Base-by-base conservation (phyloP, 371 early-diverging fungal species). In the Circinella umbellata region DNA sequence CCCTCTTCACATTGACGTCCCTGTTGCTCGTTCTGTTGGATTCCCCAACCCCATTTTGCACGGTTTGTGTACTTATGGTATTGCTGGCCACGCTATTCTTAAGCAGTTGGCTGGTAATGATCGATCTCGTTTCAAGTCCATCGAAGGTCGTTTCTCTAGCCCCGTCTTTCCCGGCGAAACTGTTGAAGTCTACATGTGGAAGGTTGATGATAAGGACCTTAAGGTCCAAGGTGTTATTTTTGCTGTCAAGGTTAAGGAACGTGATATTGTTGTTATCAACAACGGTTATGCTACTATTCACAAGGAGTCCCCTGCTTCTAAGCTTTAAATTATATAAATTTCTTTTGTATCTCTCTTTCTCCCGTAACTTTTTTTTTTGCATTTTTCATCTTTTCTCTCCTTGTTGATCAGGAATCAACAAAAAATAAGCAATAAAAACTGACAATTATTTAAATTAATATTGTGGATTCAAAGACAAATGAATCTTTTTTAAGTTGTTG, bases 101-200 rank as follows among this genome's bases (percentile, higher is more conserved):
- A 88, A 88, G 74, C 73, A 78, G 17, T 73, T 87, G 49, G 92
- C 78, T 9, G 72, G 69, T 34, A 89, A 88, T 69, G 85, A 90
- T 49, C 81, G 85, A 38, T 64, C 68, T 13, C 81, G 86, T 13
- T 87, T 93, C 77, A 86, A 86, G 74, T 84, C 84, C 67, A 90
- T 92, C 70, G 81, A 83, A 18, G 92, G 84, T 4, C 78, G 92
- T 37, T 93, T 92, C 73, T 87, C 91, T 4, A 79, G 86, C 47
- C 93, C 91, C 10, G 93, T 93, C 20, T 89, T 89, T 74, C 91
- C 92, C 14, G 92, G 93, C 34, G 93, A 89, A 68, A 88, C 88
- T 6, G 73, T 92, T 8, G 85, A 84, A 42, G 88, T 89, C 36
- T 82, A 80, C 71, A 91, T 92, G 90, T 92, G 92, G 92, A 87